Evolutionary conservation across 768 basidiomycete genomes (phyloP), one percentile per base, ranked within the genome.

Genomic region (Hericium erinaceus): DNA sequence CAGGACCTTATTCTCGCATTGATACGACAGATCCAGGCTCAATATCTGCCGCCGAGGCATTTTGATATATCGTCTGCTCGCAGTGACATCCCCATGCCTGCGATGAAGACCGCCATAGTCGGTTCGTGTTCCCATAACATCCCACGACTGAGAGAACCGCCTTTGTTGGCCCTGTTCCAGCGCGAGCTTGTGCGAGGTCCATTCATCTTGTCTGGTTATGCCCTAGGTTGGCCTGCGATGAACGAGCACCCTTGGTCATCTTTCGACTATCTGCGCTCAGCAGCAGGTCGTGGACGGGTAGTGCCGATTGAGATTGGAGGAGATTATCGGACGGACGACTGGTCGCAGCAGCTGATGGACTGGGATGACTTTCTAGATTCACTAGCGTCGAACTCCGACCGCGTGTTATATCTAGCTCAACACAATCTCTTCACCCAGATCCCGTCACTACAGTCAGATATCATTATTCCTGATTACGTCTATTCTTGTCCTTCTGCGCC

Each of bases 281-380:
- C 84, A 0, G 81, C 87, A 2, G 97, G 97, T 13, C 81, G 80
- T 46, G 94, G 89, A 2, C 79, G 97, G 20, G 72, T 91, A 4
- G 87, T 98, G 1, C 97, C 95, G 5, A 85, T 98, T 7, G 95
- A 98, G 70, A 72, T 97, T 16, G 95, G 95, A 13, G 69, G 71
- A 38, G 88, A 94, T 66, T 98, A 98, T 70, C 83, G 90, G 28
- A 72, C 76, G 11, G 80, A 81, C 20, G 80, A 81, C 49, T 99
- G 97, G 97, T 78, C 79, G 1, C 95, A 95, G 68, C 71, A 72
- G 61, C 74, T 98, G 55, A 81, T 97, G 69, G 64, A 68, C 20
- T 97, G 92, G 84, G 83, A 88, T 39, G 76, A 74, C 1, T 94
- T 98, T 67, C 74, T 98, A 7, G 63, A 74, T 57, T 69, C 73